Evolutionary conservation across 2,329 filamentous ascomycete genomes (phyloP), one percentile per base, ranked within the genome.

Genomic region (Cladophialophora yegresii): DNA sequence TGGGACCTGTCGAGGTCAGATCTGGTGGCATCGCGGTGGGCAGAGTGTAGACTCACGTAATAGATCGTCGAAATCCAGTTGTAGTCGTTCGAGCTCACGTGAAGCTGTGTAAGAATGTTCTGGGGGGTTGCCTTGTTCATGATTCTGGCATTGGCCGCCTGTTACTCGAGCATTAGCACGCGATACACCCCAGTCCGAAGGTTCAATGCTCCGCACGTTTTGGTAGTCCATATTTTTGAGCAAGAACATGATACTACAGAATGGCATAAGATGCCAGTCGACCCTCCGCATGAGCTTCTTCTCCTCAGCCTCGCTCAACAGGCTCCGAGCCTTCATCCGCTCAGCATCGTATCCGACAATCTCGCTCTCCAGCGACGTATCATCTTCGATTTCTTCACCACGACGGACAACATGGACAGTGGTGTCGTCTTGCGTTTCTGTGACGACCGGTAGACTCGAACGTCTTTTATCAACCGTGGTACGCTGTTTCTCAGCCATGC

Each of bases 1-100:
- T 6, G 85, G 85, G 72, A 91, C 81, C 75, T 89, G 22, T 6
- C 36, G 13, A 1, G 36, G 36, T 43, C 5, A 43, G 36, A n/a
- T n/a, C n/a, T 43, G 36, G 36, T 6, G 36, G 36, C 13, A 43
- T 3, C 36, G 13, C n/a, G n/a, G 6, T 16, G 8, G 36, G n/a
- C n/a, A n/a, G 10, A 12, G 7, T 3, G 9, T 4, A 26, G 47
- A 51, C 74, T 40, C 65, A 79, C 76, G 64, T 74, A 78, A 63
- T 78, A 77, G 20, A 77, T 77, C 1, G 75, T 76, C 51, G 72
- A 72, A 1, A 78, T 75, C 73, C 74, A 78, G 55, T 78, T 79
- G 61, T 79, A 79, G 53, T 78, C 70, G 66, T 80, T 70, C 0
- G 75, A 33, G 8, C 72, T 78, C 77, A 79, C 79, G n/a, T 73